Base-by-base conservation (phyloP, 176 grass and related monocot genomes). In the Melocanna baccifera region DNA sequence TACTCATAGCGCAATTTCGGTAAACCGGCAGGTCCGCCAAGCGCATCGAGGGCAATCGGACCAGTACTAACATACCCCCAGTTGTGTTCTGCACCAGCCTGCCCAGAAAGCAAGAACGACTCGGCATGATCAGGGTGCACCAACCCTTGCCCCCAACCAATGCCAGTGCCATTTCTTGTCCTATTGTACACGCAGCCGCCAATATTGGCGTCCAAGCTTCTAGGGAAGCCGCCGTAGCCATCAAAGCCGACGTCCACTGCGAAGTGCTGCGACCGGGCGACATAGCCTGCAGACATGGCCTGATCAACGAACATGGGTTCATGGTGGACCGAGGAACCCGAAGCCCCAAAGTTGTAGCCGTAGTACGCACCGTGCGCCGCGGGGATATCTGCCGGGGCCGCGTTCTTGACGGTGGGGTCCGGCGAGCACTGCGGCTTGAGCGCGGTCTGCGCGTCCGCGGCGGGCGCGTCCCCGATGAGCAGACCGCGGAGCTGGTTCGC, bases 111-210 rank as follows among this genome's bases (percentile, higher is more conserved):
- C 58, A 87, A 4, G 73, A 62, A 71, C 4, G 79, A 69, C n/a
- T 73, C 59, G 5, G 84, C 65, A 15, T 83, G 67, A 71, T 55
- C 88, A 66, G 84, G 67, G 74, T 83, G 88, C 79, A 86, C 66
- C 46, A 78, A 48, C 14, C 72, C 79, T 55, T 83, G 79, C 7
- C 48, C 59, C 67, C 67, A 79, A 52, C 88, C 74, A 79, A 67
- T 73, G 80, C 80, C 80, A 12, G 37, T 79, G 46, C 40, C 29
- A 42, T 78, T 77, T 16, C 16, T 80, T 32, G 76, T 18, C 58
- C 88, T 87, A 34, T 83, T 86, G 79, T 83, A 90, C 79, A 86
- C 6, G 39, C 73, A 58, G 18, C 79, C 67, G 48, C 67, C 74
- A 47, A 79, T 23, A 13, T 32, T 23, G 30, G 79, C 26, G 29